Base-by-base conservation (phyloP, 768 basidiomycete species). In the Lactifluus subvellereus region DNA sequence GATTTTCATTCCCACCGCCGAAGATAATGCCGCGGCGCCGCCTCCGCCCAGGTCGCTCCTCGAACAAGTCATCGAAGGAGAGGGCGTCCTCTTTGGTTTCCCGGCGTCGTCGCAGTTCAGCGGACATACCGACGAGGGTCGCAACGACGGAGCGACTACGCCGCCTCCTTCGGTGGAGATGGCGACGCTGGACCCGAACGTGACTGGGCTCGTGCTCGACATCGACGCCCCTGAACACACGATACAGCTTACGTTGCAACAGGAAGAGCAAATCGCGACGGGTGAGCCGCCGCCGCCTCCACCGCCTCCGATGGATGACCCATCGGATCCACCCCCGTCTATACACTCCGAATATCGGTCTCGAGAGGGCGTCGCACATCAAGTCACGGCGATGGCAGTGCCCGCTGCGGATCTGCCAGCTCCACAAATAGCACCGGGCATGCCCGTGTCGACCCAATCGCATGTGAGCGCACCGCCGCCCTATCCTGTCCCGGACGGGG, bases 321-420 rank as follows among this genome's bases (percentile, higher is more conserved):
- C 91, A 22, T 86, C 85, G 2, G 91, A 94, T 71, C 91, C 91
- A 22, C 91, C 91, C 5, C 91, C 91, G 13, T 89, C 88, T 6
- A 94, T 94, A 68, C 89, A 94, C 73, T 91, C 88, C 9, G 87
- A 85, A 54, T 91, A 87, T 69, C 79, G 79, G 68, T 75, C 76
- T 7, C 67, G 69, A 4, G 70, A 71, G 22, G 71, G 75, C 61
- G 63, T 66, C 56, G 13, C 72, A 57, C 54, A 67, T 65, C 62
- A 69, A 57, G 32, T 20, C 62, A 42, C 65, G 61, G 33, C 69
- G 9, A 68, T 54, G 30, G 60, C 22, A 67, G 64, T 53, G 6
- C 50, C 71, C 14, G 51, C 73, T 13, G 30, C 43, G 4, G 53
- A 61, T 1, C 40, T 61, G 6, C 62, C 69, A 32, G 43, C 69